Conservation (phyloP, 176 grass and related monocot species). For the Oryza officinalis region DNA sequence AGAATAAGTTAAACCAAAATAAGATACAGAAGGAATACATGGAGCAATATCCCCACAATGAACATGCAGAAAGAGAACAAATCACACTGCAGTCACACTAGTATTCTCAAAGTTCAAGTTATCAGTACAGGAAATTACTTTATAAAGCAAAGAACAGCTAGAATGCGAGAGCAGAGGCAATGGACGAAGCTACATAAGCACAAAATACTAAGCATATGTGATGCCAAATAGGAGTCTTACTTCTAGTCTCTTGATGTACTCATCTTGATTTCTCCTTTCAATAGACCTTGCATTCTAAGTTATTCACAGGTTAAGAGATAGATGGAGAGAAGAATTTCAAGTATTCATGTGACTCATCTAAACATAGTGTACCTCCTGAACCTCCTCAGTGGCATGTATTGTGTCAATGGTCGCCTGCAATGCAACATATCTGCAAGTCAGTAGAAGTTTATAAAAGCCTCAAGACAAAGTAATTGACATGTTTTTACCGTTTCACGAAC, state of each 20-base stretch:
- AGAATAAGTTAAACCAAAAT: slow-evolving; percentile 16
- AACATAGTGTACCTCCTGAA: slow-evolving; percentile 76
- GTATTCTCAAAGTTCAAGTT: neutral
- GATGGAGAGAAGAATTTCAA: slow-evolving; percentile 31
- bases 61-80: neutral
- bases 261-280: slow-evolving; percentile 71
- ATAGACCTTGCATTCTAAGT: slow-evolving; percentile 75
- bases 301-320: slow-evolving; percentile 38
- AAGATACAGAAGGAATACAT: slow-evolving; percentile 11
- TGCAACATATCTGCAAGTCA: slow-evolving; percentile 23
- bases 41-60: slow-evolving; percentile 19
- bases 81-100: neutral
- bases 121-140: neutral
- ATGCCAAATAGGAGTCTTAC: slow-evolving; percentile 48
- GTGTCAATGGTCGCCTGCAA: slow-evolving; percentile 86
- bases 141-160: neutral
- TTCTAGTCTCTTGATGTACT: slow-evolving; percentile 74
- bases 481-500: neutral
- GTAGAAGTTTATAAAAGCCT: neutral
- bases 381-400: slow-evolving; percentile 72
- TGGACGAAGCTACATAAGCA: neutral
- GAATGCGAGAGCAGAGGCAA: neutral
- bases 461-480: neutral
- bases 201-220: neutral
- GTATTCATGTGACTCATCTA: neutral